phyloP scores from a whole-genome alignment of 805 yeast species.

The Candida pini region DNA sequence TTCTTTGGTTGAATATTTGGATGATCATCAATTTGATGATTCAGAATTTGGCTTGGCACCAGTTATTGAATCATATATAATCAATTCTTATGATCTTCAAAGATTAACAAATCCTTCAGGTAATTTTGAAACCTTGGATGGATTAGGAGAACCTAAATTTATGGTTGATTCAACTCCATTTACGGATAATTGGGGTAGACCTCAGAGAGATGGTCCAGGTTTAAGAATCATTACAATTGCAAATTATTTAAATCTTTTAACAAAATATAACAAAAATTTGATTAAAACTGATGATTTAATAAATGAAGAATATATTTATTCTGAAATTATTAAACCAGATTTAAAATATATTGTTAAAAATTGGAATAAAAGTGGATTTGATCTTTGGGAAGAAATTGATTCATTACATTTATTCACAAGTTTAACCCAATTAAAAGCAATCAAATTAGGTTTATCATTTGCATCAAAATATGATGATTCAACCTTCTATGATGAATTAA shows the following conservation, averaged over 20 bases:
- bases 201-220: slow-evolving; percentile 95
- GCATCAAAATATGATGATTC: slow-evolving; percentile 28
- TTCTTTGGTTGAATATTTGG: slow-evolving; percentile 52
- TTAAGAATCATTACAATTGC: slow-evolving; percentile 63
- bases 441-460: slow-evolving; percentile 48
- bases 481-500: slow-evolving; percentile 27
- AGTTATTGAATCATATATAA: slow-evolving; percentile 55
- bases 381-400: slow-evolving; percentile 86
- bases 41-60: slow-evolving; percentile 12
- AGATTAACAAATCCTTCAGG: slow-evolving; percentile 69
- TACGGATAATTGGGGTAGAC: slow-evolving; percentile 79
- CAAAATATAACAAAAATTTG: slow-evolving; percentile 24
- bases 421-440: slow-evolving; percentile 65
- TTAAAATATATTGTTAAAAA: slow-evolving; percentile 52
- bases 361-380: slow-evolving; percentile 72
- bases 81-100: slow-evolving; percentile 56
- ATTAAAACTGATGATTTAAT: slow-evolving; percentile 25
- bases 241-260: slow-evolving; percentile 44
- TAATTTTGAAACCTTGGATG: slow-evolving; percentile 40
- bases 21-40: slow-evolving; percentile 32
- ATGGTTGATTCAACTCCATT: slow-evolving; percentile 60
- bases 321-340: slow-evolving; percentile 60
- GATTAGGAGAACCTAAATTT: slow-evolving; percentile 91
- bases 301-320: slow-evolving; percentile 36
- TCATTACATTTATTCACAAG: slow-evolving; percentile 77